Base-by-base conservation (phyloP, 1,284 basidiomycete genomes). In the Athelia sp. region DNA sequence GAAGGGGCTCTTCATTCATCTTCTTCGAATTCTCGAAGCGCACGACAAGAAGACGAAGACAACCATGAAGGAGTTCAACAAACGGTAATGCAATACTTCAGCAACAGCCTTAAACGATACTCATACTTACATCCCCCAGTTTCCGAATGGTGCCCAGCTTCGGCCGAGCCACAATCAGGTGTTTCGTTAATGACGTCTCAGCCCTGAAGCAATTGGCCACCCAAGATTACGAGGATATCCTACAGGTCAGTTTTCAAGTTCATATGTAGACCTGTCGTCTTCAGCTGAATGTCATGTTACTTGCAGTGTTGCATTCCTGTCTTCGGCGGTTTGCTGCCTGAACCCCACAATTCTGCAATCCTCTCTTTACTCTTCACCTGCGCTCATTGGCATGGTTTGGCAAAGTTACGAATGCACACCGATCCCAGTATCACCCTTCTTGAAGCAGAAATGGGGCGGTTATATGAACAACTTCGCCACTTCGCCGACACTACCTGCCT, bases 301-400 rank as follows among this genome's bases (percentile, higher is more conserved):
- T 26, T 40, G 24, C 22, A 72, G 66, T 73, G 71, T 49, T 52
- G 61, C 2, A 65, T 73, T n/a, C 67, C 69, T 2, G 67, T 51
- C 0, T 65, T 73, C 45, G 65, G 71, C 47, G 67, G 62, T 1
- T 56, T 73, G 0, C 53, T 74, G 1, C 55, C 56, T 2, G 54
- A 55, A 10, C 58, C 55, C 38, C 54, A 63, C 38, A 65, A 71
- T 47, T 43, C 43, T 2, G 49, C 55, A 1, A 50, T 72, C 8
- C 50, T 61, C 22, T 56, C 55, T 8, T 55, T 71, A 3, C 45
- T 68, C 1, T 69, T 62, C 45, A 43, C 51, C 11, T 21, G 53
- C 40, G 56, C 59, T 0, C 52, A 62, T 44, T 68, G 65, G 67
- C 71, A 73, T 58, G 59, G 55, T 1, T 54, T 69, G 1, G 69